A percentile compares a stretch with the other conserved stretches of the same genome.
Evolutionary conservation across 2,329 filamentous ascomycete genomes (phyloP).

Genomic region (Hymenotorrendiella dingleyae): DNA sequence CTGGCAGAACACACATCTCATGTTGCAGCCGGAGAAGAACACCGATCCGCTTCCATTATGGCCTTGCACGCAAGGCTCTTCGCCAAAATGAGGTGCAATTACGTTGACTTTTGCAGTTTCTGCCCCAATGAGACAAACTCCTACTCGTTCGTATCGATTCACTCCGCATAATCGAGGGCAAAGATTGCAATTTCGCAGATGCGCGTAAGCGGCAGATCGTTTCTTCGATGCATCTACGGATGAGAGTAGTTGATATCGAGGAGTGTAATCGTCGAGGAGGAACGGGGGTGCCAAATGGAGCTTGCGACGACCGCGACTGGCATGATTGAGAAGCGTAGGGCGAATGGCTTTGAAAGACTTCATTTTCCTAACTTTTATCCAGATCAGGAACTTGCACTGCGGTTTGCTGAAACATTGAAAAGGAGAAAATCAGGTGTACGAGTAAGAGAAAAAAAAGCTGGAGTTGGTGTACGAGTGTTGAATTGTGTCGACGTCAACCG

Average conservation of each 20-base stretch:
- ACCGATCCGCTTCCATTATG: slow-evolving; percentile 75
- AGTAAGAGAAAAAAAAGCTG: too few species aligned
- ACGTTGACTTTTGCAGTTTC: slow-evolving; percentile 74
- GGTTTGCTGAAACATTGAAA: too few species aligned
- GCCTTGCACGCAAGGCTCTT: slow-evolving; percentile 79
- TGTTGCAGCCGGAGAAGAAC: slow-evolving; percentile 48
- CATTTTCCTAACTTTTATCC: too few species aligned
- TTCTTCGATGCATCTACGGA: slow-evolving; percentile 67
- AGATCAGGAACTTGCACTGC: too few species aligned
- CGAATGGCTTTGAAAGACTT: background rate
- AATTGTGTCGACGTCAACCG: too few species aligned
- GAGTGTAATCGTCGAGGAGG: slow-evolving; percentile 68
- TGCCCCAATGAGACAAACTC: slow-evolving; percentile 69
- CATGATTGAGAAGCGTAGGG: background rate
- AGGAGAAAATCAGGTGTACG: too few species aligned
- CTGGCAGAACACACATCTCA: slow-evolving; percentile 66
- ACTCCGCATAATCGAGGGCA: slow-evolving; percentile 73
- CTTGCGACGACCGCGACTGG: background rate
- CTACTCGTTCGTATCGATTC: slow-evolving; percentile 74
- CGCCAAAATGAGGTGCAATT: slow-evolving; percentile 80
- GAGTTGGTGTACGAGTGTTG: too few species aligned
- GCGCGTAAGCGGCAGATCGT: slow-evolving; percentile 65
- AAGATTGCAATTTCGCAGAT: slow-evolving; percentile 73
- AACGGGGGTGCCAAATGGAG: slow-evolving; percentile 58
- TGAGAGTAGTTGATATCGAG: slow-evolving; percentile 64